phyloP scores from a whole-genome alignment of 345 rosid genomes.

The Salix arbutifolia region DNA sequence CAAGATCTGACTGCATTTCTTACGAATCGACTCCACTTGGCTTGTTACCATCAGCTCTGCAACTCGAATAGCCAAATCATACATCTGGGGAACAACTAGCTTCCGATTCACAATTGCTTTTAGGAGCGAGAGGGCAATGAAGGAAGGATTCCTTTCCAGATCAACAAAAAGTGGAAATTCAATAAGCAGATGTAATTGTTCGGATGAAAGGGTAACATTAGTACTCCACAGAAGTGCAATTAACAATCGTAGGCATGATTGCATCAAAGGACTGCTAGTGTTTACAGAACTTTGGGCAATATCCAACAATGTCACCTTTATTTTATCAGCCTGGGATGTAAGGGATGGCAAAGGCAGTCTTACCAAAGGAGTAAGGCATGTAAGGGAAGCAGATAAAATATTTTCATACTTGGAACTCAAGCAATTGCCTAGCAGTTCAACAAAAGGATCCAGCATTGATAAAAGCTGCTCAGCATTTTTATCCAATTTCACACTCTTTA shows the following conservation, averaged over 20 bases:
- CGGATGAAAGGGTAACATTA: slow-evolving; percentile 58
- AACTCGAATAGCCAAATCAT: slow-evolving; percentile 60
- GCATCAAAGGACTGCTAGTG: slow-evolving; percentile 56
- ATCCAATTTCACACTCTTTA: slow-evolving; percentile 53
- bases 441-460: slow-evolving; percentile 83
- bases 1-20: slow-evolving; percentile 71
- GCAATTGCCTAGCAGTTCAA: slow-evolving; percentile 58
- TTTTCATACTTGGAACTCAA: slow-evolving; percentile 85
- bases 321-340: slow-evolving; percentile 61
- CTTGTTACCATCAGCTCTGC: slow-evolving; percentile 80
- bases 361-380: slow-evolving; percentile 66
- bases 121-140: slow-evolving; percentile 64
- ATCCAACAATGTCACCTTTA: slow-evolving; percentile 63
- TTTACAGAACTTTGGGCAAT: slow-evolving; percentile 58
- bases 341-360: slow-evolving; percentile 79
- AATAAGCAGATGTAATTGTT: slow-evolving; percentile 60
- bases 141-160: slow-evolving; percentile 67
- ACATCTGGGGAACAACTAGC: slow-evolving; percentile 80
- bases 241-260: slow-evolving; percentile 77
- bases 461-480: slow-evolving; percentile 38
- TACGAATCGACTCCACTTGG: slow-evolving; percentile 62
- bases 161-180: slow-evolving; percentile 83
- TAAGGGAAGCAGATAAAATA: slow-evolving; percentile 63
- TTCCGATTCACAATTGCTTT: slow-evolving; percentile 73
- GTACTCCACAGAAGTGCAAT: slow-evolving; percentile 63